Evolutionary conservation across 805 yeast species (phyloP), one percentile per base, ranked within the genome.

Genomic region (Candida hispaniensis): DNA sequence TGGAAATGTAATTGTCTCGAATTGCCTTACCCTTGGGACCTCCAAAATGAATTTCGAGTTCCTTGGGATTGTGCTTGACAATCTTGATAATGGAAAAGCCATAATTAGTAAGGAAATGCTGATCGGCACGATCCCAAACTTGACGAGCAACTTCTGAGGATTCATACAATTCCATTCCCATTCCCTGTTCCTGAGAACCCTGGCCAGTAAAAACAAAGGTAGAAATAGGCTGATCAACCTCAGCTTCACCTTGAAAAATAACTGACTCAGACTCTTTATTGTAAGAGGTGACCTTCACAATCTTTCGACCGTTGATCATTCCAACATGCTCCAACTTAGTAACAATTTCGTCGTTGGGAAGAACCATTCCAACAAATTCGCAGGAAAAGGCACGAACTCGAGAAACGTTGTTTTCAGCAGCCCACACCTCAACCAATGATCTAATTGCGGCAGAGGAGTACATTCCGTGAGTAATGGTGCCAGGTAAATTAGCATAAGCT

Each of bases 171-270:
- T 91, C 98, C 99, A 91, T 91, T 70, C 99, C 98, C 99, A 91
- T 91, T 59, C 96, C 96, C 67, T 93, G 98, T 62, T 93, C 98
- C 64, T 91, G 99, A 42, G 98, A 88, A 60, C 99, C 99, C 69
- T 91, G 99, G 56, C 98, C 99, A 46, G 99, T 91, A 66, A 93
- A 91, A 40, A 91, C 94, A 58, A 81, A 91, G 13, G 98, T 79
- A 26, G 97, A 81, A 36, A 78, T 79, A 19, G 99, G 98, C 66
- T 91, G 99, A 51, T 91, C 97, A 52, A 93, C 86, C 66, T 91
- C 98, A 39, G 99, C 99, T 66, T 83, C 94, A 64, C 97, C 99
- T 36, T 69, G 59, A 50, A 91, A 68, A 13, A 91, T 98, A 23
- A 69, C 61, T 42, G 70, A 71, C 40, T 73, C 86, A 41, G 88